Evolutionary conservation across 108 stramenopile genomes (phyloP).

Genomic region (Conticribra guillardii): DNA sequence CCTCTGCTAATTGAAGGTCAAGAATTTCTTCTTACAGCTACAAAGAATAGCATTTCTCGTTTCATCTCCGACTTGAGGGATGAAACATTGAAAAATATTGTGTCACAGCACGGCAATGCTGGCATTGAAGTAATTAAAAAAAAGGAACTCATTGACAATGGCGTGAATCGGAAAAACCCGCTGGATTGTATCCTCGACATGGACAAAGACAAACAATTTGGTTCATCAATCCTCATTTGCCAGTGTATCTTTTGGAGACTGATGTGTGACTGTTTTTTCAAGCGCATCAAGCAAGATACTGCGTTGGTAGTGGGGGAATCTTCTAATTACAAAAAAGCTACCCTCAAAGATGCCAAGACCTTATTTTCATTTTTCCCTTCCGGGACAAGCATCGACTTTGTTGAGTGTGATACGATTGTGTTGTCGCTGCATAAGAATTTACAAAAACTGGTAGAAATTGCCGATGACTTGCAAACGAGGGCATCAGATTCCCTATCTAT

Average conservation of each 20-base stretch:
- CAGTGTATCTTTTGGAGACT: conserved; percentile 33
- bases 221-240: conserved; percentile 14
- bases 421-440: neutral
- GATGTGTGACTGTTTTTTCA: conserved; percentile 26
- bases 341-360: conserved; percentile 26
- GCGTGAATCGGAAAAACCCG: conserved; percentile 12
- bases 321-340: neutral
- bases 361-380: conserved; percentile 22
- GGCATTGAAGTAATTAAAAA: conserved; percentile 4
- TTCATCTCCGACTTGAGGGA: conserved; percentile 19
- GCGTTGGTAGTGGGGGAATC: neutral
- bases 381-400: neutral
- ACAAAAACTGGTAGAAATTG: conserved; percentile 51
- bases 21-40: conserved; percentile 25
- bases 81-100: conserved; percentile 14
- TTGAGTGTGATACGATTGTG: neutral
- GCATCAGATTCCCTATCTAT: conserved; percentile 31
- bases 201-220: conserved; percentile 19
- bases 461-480: conserved; percentile 34
- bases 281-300: conserved; percentile 8
- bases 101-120: neutral
- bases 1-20: conserved; percentile 36
- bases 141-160: conserved; percentile 13
- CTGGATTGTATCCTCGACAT: conserved; percentile 21
- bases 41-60: neutral